Evolutionary conservation across 768 basidiomycete genomes (phyloP), one percentile per base, ranked within the genome.

Genomic region (Pholiota conissans): DNA sequence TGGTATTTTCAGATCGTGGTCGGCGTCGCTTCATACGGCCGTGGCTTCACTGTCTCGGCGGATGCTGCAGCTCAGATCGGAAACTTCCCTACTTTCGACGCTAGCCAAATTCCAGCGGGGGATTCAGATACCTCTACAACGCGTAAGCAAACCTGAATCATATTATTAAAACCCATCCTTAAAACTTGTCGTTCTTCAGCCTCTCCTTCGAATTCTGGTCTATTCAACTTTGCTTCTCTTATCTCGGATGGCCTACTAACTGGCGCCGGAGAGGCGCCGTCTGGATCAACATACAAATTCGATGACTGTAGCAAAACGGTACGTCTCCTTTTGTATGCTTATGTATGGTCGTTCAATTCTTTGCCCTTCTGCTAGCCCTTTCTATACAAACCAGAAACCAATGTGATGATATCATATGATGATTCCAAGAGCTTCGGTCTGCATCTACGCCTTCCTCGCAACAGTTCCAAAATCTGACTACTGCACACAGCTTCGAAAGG

Each of bases 1-100:
- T 22, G 24, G 2, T 20, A 13, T 18, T 14, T 22, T 37, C 28
- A 79, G 74, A 85, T 95, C 55, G 81, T 90, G 16, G 83, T 97
- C 34, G 95, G 92, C 51, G 83, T 97, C 0, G 78, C 93, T 0
- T 72, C 87, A 13, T 96, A 93, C 69, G 91, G 90, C 1, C 92
- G 91, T 70, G 82, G 87, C 37, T 95, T 77, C 78, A 57, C 60
- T 29, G 85, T 90, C 30, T 22, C 63, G 4, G 60, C 65, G 14
- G 58, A 63, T 5, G 65, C 66, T 14, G 85, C 86, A 0, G 59
- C 79, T 60, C 37, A 42, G 16, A 64, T 65, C n/a, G 51, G 55
- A 35, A 71, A 60, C 4, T 49, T 64, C 10, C 65, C 86, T 18
- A 69, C 72, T 6, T 46, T 78, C 5, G 85, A 79, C 67, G 73